phyloP scores from a whole-genome alignment of 768 basidiomycete genomes.

The Tremella fuciformis region DNA sequence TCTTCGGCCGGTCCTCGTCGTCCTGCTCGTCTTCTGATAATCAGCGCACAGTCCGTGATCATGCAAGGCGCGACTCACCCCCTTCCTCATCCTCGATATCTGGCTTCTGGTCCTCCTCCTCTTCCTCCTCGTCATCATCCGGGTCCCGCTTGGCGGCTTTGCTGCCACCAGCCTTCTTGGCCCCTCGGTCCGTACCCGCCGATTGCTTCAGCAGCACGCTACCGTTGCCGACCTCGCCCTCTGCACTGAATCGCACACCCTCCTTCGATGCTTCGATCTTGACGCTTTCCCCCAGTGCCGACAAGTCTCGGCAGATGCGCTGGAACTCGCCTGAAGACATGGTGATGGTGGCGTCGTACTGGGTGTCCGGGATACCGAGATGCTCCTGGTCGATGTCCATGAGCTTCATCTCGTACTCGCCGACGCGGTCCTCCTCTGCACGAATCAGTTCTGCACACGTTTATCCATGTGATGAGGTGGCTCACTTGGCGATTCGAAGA shows the following conservation, averaged over 20 bases:
- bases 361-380: conserved; percentile 92
- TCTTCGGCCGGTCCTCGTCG: conserved; percentile 48
- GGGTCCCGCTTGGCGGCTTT: conserved; percentile 52
- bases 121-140: conserved; percentile 47
- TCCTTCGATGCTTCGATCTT: conserved; percentile 95
- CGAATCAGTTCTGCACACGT: background rate
- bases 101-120: conserved; percentile 58
- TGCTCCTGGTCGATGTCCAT: conserved; percentile 98
- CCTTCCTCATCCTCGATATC: conserved; percentile 47
- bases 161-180: conserved; percentile 18
- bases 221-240: conserved; percentile 92
- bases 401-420: conserved; percentile 98
- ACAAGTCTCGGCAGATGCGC: conserved; percentile 88
- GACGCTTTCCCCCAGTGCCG: conserved; percentile 85
- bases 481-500: conserved; percentile 86
- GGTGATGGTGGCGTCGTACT: conserved; percentile 88
- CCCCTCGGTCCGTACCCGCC: conserved; percentile 41
- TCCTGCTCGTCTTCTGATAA: conserved; percentile 51
- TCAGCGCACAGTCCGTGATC: conserved; percentile 15
- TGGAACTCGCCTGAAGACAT: conserved; percentile 83
- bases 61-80: conserved; percentile 32
- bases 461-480: conserved; percentile 18
- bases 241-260: conserved; percentile 84
- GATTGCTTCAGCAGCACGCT: conserved; percentile 75
- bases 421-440: conserved; percentile 83